A percentile compares a stretch with the other conserved stretches of the same genome.
phyloP scores from a whole-genome alignment of 2,329 filamentous ascomycete genomes.

The Alternaria hordeiaustralica region DNA sequence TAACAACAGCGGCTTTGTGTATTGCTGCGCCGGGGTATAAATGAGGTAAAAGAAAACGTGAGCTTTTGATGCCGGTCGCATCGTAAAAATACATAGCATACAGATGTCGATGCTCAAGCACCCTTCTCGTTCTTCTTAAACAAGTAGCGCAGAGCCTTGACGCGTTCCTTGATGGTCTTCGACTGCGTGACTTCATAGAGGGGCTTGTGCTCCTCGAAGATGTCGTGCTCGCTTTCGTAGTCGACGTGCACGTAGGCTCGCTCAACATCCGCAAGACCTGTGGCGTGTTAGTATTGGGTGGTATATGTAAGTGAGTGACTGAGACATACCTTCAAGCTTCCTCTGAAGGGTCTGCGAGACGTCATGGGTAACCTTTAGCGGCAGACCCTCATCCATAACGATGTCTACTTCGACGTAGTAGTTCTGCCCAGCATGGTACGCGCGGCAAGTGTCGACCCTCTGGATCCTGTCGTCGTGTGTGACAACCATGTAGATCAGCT shows the following conservation, averaged over 20 bases:
- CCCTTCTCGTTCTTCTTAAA: conserved; percentile 22
- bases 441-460: conserved; percentile 66
- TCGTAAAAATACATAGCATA: background rate
- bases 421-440: conserved; percentile 67
- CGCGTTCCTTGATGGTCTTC: conserved; percentile 43
- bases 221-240: conserved; percentile 52
- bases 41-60: background rate
- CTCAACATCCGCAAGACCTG: conserved; percentile 45
- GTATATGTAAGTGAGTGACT: background rate
- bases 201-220: conserved; percentile 50
- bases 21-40: background rate
- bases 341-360: conserved; percentile 66
- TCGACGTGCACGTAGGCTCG: conserved; percentile 60
- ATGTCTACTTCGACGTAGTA: conserved; percentile 70
- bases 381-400: conserved; percentile 63
- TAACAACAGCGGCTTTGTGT: background rate
- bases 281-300: conserved; percentile 9
- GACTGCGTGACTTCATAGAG: conserved; percentile 44
- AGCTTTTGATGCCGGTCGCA: background rate
- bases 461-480: conserved; percentile 62
- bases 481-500: conserved; percentile 63
- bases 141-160: conserved; percentile 33
- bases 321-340: conserved; percentile 61
- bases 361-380: conserved; percentile 65
- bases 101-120: background rate